These are phyloP conservation scores for Marasmius fiardii DNA, from an alignment of 1,284 basidiomycete genomes.

Conservation along the genomic window DNA sequence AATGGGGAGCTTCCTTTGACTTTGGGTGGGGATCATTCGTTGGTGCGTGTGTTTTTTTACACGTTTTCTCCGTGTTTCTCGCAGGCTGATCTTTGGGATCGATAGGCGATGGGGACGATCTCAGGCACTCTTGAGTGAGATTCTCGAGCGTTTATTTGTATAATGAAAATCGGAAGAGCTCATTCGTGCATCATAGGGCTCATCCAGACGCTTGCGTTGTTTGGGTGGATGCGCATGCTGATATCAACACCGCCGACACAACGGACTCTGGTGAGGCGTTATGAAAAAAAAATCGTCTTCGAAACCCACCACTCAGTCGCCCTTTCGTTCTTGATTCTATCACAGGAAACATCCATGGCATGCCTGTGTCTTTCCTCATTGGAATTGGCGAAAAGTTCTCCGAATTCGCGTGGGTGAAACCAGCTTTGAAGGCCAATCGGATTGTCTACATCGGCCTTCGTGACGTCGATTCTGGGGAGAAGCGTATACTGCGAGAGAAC, in stretches of 20 bases:
- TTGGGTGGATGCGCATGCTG: constrained; percentile 94
- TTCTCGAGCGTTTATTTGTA: neutral
- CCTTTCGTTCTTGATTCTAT: constrained; percentile 10
- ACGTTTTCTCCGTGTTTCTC: constrained; percentile 10
- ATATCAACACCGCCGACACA: constrained; percentile 90
- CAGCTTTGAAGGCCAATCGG: constrained; percentile 66
- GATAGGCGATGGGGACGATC: constrained; percentile 88
- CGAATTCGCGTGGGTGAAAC: constrained; percentile 82
- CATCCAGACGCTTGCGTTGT: constrained; percentile 81
- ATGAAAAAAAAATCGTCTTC: too few species aligned
- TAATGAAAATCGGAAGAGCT: neutral
- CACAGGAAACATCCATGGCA: constrained; percentile 97
- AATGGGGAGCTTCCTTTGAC: constrained; percentile 86
- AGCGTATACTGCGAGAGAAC: constrained; percentile 82
- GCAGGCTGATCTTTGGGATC: constrained; percentile 5
- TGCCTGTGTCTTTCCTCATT: constrained; percentile 95
- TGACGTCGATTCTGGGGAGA: constrained; percentile 91
- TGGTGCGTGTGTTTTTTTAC: constrained; percentile 48
- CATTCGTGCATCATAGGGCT: constrained; percentile 35
- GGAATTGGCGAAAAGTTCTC: constrained; percentile 56
- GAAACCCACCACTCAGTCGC: too few species aligned
- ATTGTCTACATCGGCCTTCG: constrained; percentile 95
- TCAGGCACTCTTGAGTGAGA: constrained; percentile 74
- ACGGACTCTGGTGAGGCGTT: constrained; percentile 68
- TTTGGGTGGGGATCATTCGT: constrained; percentile 94